Base-by-base conservation (phyloP, 2,329 filamentous ascomycete genomes). In the Teratosphaeria viscida region DNA sequence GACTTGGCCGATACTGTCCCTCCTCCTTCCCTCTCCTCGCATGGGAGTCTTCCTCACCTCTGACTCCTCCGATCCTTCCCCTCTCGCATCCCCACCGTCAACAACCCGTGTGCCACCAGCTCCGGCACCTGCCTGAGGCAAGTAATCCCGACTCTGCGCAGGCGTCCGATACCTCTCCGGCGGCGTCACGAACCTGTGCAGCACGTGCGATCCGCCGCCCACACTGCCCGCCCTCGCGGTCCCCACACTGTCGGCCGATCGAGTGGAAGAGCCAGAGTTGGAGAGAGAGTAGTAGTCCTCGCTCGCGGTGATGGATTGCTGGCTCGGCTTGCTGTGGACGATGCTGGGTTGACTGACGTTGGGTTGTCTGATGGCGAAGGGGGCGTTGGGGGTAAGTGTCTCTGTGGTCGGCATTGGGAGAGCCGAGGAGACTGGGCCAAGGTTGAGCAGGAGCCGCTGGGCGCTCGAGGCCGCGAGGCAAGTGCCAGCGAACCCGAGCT, bases 211-310 rank as follows among this genome's bases (percentile, higher is more conserved):
- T 16, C 52, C 49, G 27, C n/a, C 19, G 27, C n/a, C 19, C 19
- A 49, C 55, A 11, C 16, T 23, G 1, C 32, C 29, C 10, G n/a
- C 52, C 29, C 37, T 35, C 14, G 29, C 29, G 61, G 62, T 54
- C 61, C 65, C 56, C 29, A 55, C 35, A 59, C 58, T 47, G 47
- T 58, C 55, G 37, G 59, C 57, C 39, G 59, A 61, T 59, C 63
- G 58, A 57, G 66, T 63, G 64, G 62, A 67, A 63, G 68, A 73
- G 67, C 70, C 58, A 19, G 65, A 61, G 57, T 74, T 74, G 52
- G 75, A 76, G 59, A 78, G 68, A 60, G 76, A 79, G 70, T 78
- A 79, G 72, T 78, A 81, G 68, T 79, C 77, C 67, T 80, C 77
- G 23, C 76, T 78, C 27, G 76, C 78, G 49, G 77, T 73, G 62